Conservation (phyloP, 2,329 filamentous ascomycete species). For the Fusarium avenaceum region DNA sequence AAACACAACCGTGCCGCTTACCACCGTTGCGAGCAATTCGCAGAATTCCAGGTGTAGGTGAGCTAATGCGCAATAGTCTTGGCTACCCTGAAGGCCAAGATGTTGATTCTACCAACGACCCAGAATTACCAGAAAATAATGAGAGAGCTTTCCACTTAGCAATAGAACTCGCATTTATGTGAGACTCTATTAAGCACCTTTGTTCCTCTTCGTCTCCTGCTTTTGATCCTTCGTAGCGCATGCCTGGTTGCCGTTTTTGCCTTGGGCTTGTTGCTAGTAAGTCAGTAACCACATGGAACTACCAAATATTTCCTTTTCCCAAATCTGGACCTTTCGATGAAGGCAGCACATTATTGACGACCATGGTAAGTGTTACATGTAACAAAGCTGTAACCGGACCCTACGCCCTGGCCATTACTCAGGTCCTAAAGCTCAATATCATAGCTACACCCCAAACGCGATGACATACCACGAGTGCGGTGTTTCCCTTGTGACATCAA, state of each 20-base stretch:
- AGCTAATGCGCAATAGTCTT: slow-evolving; percentile 53
- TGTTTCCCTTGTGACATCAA: slow-evolving; percentile 65
- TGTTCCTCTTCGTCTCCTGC: slow-evolving; percentile 56
- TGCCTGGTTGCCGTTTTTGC: too few relatives aligned
- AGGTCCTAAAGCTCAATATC: too few relatives aligned
- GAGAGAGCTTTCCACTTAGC: slow-evolving; percentile 58
- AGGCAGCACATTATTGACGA: slow-evolving; percentile 69
- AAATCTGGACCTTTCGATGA: slow-evolving; percentile 66
- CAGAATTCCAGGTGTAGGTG: background rate
- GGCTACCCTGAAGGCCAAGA: slow-evolving; percentile 60
- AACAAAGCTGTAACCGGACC: too few relatives aligned
- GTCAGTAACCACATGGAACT: too few relatives aligned
- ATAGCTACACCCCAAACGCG: slow-evolving; percentile 59
- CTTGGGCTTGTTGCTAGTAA: too few relatives aligned
- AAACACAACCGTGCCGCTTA: background rate
- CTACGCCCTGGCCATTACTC: too few relatives aligned
- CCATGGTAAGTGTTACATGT: slow-evolving; percentile 63
- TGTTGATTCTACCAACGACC: slow-evolving; percentile 60
- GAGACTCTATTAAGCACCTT: slow-evolving; percentile 45
- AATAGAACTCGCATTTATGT: slow-evolving; percentile 52
- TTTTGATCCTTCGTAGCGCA: too few relatives aligned
- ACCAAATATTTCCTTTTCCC: slow-evolving; percentile 46
- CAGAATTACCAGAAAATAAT: slow-evolving; percentile 57
- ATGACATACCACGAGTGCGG: slow-evolving; percentile 65
- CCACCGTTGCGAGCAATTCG: too few relatives aligned